phyloP scores from a whole-genome alignment of 192 early-diverging fungal species.

The Rhizophagus clarus region DNA sequence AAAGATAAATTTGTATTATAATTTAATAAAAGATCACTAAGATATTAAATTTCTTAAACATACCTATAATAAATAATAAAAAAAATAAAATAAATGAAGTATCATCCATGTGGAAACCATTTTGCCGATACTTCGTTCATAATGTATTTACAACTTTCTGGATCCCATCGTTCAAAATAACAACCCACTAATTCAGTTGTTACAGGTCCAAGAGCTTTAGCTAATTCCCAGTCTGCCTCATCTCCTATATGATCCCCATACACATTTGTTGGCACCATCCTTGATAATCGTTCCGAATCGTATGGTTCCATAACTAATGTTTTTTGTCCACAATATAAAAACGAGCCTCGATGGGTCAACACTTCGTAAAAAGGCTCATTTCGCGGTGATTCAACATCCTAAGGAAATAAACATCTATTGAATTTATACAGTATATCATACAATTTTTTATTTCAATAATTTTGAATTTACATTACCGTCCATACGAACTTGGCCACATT shows the following conservation, averaged over 20 bases:
- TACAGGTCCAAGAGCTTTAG: constrained; percentile 27
- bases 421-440: not conserved
- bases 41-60: not conserved
- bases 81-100: not conserved
- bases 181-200: constrained; percentile 30
- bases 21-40: too few species aligned
- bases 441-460: not conserved
- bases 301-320: constrained; percentile 13
- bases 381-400: constrained; percentile 15
- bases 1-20: too few species aligned
- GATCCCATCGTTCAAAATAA: constrained; percentile 29
- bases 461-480: constrained; percentile 20
- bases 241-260: constrained; percentile 27
- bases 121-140: constrained; percentile 8
- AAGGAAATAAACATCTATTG: not conserved
- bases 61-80: not conserved
- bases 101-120: constrained; percentile 26
- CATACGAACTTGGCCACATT: constrained; percentile 25
- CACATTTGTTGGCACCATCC: constrained; percentile 22
- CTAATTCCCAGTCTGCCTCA: constrained; percentile 26
- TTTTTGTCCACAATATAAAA: constrained; percentile 26
- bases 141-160: constrained; percentile 21
- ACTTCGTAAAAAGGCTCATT: constrained; percentile 30
- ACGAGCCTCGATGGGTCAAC: constrained; percentile 22
- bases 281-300: constrained; percentile 15